phyloP scores from a whole-genome alignment of 768 basidiomycete species.

The Xanthoconium stramineum region DNA sequence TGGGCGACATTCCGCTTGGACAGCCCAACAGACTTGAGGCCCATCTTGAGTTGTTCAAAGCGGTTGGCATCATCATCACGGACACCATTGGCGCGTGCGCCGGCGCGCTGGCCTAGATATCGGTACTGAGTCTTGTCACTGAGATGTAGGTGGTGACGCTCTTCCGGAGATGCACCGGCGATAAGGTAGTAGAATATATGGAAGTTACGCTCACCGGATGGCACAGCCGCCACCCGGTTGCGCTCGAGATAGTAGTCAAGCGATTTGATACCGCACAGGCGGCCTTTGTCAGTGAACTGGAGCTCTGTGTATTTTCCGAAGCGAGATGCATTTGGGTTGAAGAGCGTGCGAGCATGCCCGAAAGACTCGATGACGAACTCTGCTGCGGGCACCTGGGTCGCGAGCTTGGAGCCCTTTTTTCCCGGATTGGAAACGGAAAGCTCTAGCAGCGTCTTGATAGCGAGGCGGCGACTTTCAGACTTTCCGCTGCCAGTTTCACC shows the following conservation, averaged over 20 bases:
- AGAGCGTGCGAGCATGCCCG: conserved; percentile 86
- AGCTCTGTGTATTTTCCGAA: conserved; percentile 98
- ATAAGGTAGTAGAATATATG: conserved; percentile 98
- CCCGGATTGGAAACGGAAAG: conserved; percentile 83
- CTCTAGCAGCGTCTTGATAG: conserved; percentile 90
- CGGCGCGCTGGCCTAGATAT: conserved; percentile 73
- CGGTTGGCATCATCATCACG: conserved; percentile 80
- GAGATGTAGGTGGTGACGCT: conserved; percentile 84
- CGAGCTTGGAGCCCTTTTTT: conserved; percentile 92
- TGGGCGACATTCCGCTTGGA: conserved; percentile 95
- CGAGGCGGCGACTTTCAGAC: conserved; percentile 85
- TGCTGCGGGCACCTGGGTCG: conserved; percentile 81
- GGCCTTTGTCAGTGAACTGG: conserved; percentile 91
- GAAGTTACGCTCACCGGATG: conserved; percentile 93
- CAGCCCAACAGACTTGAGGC: conserved; percentile 88
- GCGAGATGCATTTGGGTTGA: conserved; percentile 93
- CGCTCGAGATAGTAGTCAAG: conserved; percentile 96
- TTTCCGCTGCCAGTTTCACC: conserved; percentile 94
- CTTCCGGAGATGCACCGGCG: conserved; percentile 85
- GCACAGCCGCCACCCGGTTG: conserved; percentile 81
- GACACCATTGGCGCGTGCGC: conserved; percentile 42
- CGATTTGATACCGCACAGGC: conserved; percentile 87
- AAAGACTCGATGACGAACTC: conserved; percentile 96
- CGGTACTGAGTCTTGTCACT: conserved; percentile 78
- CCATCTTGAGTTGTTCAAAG: conserved; percentile 92